Evolutionary conservation across 331 rosid genomes (phyloP).

Genomic region (Erythrophleum ivorense): DNA sequence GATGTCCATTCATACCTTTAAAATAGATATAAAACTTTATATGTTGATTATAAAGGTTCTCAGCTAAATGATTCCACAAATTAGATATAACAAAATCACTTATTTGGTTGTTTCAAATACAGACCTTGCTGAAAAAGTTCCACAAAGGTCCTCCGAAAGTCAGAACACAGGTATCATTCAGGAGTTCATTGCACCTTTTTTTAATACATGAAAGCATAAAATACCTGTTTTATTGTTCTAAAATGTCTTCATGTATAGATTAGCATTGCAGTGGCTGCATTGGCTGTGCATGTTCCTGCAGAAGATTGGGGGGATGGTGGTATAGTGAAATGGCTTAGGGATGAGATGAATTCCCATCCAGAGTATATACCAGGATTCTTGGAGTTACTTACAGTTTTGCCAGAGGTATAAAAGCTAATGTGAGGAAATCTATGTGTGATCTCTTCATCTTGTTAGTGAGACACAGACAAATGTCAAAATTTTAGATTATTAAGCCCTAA

Average conservation of each 20-base stretch:
- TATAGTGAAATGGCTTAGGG: conserved; percentile 93
- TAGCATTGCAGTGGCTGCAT: conserved; percentile 99
- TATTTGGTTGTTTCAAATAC: conserved; percentile 54
- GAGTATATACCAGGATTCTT: conserved; percentile 96
- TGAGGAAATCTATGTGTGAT: conserved; percentile 30
- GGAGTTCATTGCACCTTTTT: conserved; percentile 32
- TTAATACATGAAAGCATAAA: conserved; percentile 30
- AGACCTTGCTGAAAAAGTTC: conserved; percentile 87
- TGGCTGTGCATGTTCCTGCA: conserved; percentile 98
- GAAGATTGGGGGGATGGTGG: conserved; percentile 99
- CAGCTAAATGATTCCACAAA: neutral
- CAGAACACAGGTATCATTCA: conserved; percentile 87
- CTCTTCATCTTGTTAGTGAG: conserved; percentile 29
- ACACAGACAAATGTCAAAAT: conserved; percentile 17
- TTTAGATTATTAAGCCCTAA: conserved; percentile 15
- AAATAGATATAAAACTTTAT: conserved; percentile 1
- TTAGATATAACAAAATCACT: neutral
- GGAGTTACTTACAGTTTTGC: conserved; percentile 97
- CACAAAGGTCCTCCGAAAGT: conserved; percentile 98
- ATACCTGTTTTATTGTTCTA: conserved; percentile 35
- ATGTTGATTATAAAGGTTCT: conserved; percentile 15
- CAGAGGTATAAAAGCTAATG: conserved; percentile 68
- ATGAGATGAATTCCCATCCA: conserved; percentile 97
- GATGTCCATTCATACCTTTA: conserved; percentile 23
- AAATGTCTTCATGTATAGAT: conserved; percentile 64